phyloP scores from a whole-genome alignment of 1,139 yeast genomes.

The Geotrichum reessii region DNA sequence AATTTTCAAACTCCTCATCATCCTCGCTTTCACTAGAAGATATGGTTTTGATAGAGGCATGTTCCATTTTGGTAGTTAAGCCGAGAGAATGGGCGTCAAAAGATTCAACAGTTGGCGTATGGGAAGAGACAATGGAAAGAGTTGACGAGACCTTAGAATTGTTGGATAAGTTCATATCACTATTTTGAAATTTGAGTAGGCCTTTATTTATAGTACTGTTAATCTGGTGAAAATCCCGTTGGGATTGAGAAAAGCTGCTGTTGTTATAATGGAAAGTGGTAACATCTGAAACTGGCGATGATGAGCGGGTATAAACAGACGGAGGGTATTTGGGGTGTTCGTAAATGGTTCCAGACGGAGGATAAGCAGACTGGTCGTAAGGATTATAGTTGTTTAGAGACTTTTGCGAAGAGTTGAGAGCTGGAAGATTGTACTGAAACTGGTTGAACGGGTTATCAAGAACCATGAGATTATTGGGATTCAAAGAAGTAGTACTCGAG shows the following conservation, averaged over 20 bases:
- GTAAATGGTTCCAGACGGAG: constrained; percentile 15
- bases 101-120: constrained; percentile 13
- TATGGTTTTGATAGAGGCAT: neutral
- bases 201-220: neutral
- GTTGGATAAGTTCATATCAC: neutral
- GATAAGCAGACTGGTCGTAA: constrained; percentile 15
- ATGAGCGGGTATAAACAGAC: constrained; percentile 12
- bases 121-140: constrained; percentile 16
- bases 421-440: constrained; percentile 13
- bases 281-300: constrained; percentile 5
- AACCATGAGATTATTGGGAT: neutral
- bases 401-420: constrained; percentile 12
- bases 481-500: neutral
- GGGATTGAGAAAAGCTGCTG: neutral
- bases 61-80: constrained; percentile 5
- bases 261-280: neutral
- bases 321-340: constrained; percentile 13
- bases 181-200: neutral
- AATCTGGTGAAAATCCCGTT: neutral
- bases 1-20: neutral
- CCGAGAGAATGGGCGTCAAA: neutral
- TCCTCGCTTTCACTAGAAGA: neutral
- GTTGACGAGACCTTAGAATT: constrained; percentile 10
- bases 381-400: constrained; percentile 15
- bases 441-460: constrained; percentile 11